Conservation (phyloP, 1,139 yeast species). For the Yamadazyma buinensis region DNA sequence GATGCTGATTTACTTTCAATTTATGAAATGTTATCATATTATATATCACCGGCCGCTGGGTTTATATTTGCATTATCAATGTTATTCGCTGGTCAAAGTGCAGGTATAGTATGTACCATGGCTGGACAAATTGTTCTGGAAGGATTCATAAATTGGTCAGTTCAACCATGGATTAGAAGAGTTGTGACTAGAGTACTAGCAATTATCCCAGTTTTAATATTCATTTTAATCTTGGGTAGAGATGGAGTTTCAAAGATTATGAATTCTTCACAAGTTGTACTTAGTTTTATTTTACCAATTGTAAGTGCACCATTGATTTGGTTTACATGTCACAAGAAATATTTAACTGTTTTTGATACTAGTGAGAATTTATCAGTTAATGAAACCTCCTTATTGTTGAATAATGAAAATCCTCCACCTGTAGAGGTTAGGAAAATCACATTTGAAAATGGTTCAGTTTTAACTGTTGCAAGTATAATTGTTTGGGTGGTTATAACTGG, state of each 20-base stretch:
- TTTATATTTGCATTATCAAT: slow-evolving; percentile 69
- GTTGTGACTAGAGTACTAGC: slow-evolving; percentile 69
- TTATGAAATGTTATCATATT: slow-evolving; percentile 55
- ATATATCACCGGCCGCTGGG: slow-evolving; percentile 69
- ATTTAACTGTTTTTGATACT: slow-evolving; percentile 49
- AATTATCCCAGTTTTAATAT: slow-evolving; percentile 64
- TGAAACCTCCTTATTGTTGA: slow-evolving; percentile 18
- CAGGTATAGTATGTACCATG: slow-evolving; percentile 83
- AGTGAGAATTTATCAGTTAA: slow-evolving; percentile 10
- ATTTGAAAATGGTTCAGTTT: slow-evolving; percentile 63
- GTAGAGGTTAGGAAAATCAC: slow-evolving; percentile 17
- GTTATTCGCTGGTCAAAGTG: slow-evolving; percentile 75
- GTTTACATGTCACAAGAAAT: slow-evolving; percentile 59
- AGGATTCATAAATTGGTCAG: slow-evolving; percentile 74
- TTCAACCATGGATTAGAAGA: slow-evolving; percentile 72
- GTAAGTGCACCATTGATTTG: slow-evolving; percentile 74
- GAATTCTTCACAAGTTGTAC: slow-evolving; percentile 71
- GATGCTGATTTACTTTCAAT: slow-evolving; percentile 77
- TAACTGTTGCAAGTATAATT: slow-evolving; percentile 51
- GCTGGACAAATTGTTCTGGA: slow-evolving; percentile 86
- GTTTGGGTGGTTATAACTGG: slow-evolving; percentile 74
- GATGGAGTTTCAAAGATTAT: slow-evolving; percentile 66
- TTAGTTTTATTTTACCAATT: slow-evolving; percentile 66
- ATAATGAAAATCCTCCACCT: slow-evolving; percentile 2
- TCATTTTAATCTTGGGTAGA: slow-evolving; percentile 63